Percentiles rank a stretch among this genome's conserved stretches.
phyloP scores from a whole-genome alignment of 179 eudicot genomes.

The Corrigiola litoralis region DNA sequence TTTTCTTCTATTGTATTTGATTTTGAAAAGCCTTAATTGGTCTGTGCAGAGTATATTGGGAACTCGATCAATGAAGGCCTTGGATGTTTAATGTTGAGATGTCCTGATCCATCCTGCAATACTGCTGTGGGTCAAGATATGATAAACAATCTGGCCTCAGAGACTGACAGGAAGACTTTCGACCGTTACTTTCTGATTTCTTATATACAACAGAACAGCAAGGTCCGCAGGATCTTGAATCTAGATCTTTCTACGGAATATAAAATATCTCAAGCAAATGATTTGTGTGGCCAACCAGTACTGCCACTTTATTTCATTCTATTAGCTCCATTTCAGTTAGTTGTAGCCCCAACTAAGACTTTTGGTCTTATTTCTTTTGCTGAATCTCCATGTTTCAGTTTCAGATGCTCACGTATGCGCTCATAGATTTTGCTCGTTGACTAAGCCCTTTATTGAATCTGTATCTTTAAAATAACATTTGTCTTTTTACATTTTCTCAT shows the following conservation, averaged over 20 bases:
- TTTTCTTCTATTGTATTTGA: neutral
- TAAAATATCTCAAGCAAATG: neutral
- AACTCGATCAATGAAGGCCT: neutral
- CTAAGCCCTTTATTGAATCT: no score
- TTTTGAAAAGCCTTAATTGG: neutral
- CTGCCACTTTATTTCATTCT: no score
- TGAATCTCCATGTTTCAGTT: no score
- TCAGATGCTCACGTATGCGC: no score
- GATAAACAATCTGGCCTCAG: conserved; percentile 7
- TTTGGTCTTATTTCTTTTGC: no score
- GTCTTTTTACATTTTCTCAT: neutral
- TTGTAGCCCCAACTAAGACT: no score
- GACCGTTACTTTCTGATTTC: neutral
- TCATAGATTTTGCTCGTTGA: no score
- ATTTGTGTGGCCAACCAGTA: no score
- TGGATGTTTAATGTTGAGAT: neutral
- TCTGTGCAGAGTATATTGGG: conserved; percentile 14
- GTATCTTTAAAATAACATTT: neutral
- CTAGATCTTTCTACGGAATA: neutral
- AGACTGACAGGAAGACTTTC: neutral
- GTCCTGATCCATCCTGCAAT: conserved; percentile 11
- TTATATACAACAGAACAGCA: neutral
- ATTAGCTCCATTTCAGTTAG: no score
- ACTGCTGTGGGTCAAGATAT: conserved; percentile 14
- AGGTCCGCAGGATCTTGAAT: no score